These are phyloP conservation scores for Ascochyta pisi DNA, from an alignment of 2,329 filamentous ascomycete genomes.

Conservation along the genomic window DNA sequence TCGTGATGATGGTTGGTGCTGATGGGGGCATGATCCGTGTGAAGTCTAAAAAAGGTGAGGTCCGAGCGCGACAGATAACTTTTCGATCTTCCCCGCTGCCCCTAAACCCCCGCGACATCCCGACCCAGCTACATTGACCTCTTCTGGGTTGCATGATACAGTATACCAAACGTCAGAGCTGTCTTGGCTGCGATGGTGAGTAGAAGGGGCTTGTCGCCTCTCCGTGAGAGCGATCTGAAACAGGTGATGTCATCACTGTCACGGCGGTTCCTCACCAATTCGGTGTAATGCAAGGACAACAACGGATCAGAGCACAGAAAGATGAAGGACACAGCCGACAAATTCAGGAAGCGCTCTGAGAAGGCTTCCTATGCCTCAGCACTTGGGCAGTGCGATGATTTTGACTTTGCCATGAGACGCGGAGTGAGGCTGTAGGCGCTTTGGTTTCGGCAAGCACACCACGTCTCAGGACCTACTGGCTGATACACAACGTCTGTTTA, in stretches of 20 bases:
- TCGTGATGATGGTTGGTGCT: neutral
- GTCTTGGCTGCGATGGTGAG: neutral
- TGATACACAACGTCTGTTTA: conserved; percentile 8
- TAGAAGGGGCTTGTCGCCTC: conserved; percentile 1
- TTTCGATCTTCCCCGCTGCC: neutral
- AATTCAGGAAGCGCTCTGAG: no score
- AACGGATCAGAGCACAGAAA: no score
- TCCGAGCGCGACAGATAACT: conserved; percentile 1
- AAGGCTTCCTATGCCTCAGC: neutral
- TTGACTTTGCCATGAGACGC: neutral
- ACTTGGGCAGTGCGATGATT: neutral
- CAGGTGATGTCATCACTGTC: conserved; percentile 9
- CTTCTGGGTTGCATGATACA: neutral
- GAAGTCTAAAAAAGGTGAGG: conserved; percentile 9
- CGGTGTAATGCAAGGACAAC: no score
- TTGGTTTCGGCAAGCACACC: conserved; percentile 12
- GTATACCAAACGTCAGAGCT: neutral
- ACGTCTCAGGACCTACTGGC: conserved; percentile 12
- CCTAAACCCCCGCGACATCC: neutral
- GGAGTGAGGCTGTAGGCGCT: neutral
- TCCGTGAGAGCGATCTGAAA: conserved; percentile 8
- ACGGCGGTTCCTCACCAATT: neutral
- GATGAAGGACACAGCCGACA: no score
- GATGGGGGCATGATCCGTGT: neutral
- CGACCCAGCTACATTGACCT: neutral